Percentiles rank a stretch among this genome's conserved stretches.
These are phyloP conservation scores for Pseudotsuga menziesii DNA, from an alignment of 75 land plant genomes.

Conservation along the genomic window DNA sequence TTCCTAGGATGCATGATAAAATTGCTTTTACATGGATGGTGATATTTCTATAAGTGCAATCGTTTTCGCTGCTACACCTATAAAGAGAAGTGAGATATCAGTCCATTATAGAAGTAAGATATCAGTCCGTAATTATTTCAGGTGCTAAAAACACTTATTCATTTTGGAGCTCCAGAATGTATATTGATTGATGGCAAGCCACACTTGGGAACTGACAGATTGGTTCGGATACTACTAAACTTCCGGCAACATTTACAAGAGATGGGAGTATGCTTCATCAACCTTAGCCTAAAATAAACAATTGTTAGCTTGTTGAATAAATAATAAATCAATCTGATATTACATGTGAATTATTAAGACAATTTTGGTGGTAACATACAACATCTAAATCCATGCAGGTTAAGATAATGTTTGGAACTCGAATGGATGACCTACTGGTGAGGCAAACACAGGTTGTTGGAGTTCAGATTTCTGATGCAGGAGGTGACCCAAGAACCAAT, in stretches of 20 bases:
- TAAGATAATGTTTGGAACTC: constrained; percentile 76
- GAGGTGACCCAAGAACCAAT: background rate
- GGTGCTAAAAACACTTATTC: constrained; percentile 84
- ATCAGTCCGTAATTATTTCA: constrained; percentile 12
- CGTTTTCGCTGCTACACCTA: background rate
- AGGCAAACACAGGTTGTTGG: constrained; percentile 47
- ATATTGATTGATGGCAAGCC: constrained; percentile 95
- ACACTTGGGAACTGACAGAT: constrained; percentile 92
- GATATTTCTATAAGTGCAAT: background rate
- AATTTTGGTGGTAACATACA: background rate
- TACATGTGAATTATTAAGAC: background rate
- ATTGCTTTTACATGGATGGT: background rate
- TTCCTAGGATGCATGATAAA: background rate
- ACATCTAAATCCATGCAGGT: constrained; percentile 47
- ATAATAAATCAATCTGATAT: background rate
- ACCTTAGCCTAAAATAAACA: background rate
- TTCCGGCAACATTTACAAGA: constrained; percentile 65
- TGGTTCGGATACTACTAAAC: constrained; percentile 73
- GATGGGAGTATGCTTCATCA: constrained; percentile 62
- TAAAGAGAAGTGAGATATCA: background rate
- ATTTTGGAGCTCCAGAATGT: constrained; percentile 84
- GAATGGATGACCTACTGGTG: constrained; percentile 73
- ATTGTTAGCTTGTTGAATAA: background rate
- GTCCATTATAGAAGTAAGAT: background rate
- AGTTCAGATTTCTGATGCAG: constrained; percentile 46